Conservation (phyloP, 192 early-diverging fungal species). For the Backusella liffmaniae region DNA sequence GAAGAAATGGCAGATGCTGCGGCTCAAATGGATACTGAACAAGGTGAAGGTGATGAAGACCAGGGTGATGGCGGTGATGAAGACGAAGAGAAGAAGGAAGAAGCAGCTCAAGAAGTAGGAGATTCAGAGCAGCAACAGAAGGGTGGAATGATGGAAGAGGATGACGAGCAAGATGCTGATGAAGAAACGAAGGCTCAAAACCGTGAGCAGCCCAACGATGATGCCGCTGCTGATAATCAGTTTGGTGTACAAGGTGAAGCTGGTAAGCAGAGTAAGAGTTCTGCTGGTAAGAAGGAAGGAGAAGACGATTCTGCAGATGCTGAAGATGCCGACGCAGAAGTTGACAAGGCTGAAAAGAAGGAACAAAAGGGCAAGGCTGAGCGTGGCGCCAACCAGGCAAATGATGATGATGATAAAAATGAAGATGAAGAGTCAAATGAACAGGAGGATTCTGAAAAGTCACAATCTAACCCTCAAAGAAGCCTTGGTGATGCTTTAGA, state of each 20-base stretch:
- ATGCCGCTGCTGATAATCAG: constrained; percentile 53
- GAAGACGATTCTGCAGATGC: constrained; percentile 33
- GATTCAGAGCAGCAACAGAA: constrained; percentile 37
- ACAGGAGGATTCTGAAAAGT: constrained; percentile 35
- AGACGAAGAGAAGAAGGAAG: constrained; percentile 44
- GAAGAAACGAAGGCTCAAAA: constrained; percentile 37
- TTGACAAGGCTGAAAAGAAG: constrained; percentile 20
- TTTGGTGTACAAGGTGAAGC: constrained; percentile 68
- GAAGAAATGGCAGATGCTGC: constrained; percentile 41
- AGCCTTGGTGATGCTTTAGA: constrained; percentile 91
- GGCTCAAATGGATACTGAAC: constrained; percentile 35
- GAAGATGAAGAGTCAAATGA: constrained; percentile 35
- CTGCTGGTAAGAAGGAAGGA: constrained; percentile 43
- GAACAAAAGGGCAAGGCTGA: constrained; percentile 31
- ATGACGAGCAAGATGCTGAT: constrained; percentile 41
- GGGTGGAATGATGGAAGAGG: constrained; percentile 42
- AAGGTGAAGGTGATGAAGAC: constrained; percentile 42
- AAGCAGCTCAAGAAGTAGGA: constrained; percentile 38
- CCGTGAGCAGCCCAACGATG: constrained; percentile 40
- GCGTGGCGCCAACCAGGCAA: constrained; percentile 20
- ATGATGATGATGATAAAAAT: constrained; percentile 14
- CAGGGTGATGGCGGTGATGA: constrained; percentile 45
- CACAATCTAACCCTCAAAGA: constrained; percentile 79
- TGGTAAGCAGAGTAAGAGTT: constrained; percentile 50
- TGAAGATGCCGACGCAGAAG: constrained; percentile 15